A percentile compares a stretch with the other conserved stretches of the same genome.
Conservation (phyloP, 345 rosid genomes). For the Citrus maxima region DNA sequence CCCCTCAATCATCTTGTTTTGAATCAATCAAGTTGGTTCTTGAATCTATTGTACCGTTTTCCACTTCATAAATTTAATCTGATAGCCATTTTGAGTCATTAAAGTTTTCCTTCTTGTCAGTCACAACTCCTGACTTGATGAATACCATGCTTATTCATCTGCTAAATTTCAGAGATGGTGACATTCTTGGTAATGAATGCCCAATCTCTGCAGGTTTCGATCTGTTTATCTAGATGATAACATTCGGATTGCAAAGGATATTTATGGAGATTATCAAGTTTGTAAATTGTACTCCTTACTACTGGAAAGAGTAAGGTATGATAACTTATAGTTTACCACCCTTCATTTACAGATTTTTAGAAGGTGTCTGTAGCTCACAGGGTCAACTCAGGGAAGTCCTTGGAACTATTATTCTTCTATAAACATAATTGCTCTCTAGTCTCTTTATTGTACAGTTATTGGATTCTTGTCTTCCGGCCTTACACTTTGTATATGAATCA, state of each 20-base stretch:
- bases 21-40: not conserved
- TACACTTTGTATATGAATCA: not conserved
- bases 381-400: not conserved
- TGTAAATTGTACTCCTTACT: conserved; percentile 32
- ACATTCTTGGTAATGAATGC: not conserved
- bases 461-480: not conserved
- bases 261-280: conserved; percentile 36
- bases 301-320: conserved; percentile 29
- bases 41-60: not conserved
- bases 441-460: not conserved
- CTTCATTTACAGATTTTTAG: not conserved
- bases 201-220: conserved; percentile 28
- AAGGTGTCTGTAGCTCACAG: not conserved
- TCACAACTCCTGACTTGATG: not conserved
- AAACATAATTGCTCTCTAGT: not conserved
- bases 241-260: conserved; percentile 35
- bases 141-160: not conserved
- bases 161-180: not conserved
- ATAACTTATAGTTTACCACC: conserved; percentile 1
- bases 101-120: not conserved
- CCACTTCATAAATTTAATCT: not conserved
- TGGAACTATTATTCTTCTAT: not conserved
- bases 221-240: conserved; percentile 38
- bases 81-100: not conserved
- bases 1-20: no score